Conservation (phyloP, 1,139 yeast genomes). For the Magnusiomyces tetraspermus region DNA sequence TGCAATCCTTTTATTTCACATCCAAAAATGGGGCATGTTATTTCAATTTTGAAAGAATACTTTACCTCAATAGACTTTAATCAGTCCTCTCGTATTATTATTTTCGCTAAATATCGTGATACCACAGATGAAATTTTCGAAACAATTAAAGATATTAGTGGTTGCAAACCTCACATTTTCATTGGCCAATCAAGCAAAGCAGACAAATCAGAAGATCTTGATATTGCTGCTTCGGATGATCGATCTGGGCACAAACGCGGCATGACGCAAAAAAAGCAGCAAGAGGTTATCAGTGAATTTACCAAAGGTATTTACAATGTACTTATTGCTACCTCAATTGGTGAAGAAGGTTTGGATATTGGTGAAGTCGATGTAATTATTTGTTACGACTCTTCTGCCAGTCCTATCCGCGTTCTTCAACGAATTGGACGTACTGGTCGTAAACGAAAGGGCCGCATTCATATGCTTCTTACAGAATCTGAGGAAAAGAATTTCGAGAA, state of each 20-base stretch:
- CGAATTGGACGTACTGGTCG: constrained; percentile 99
- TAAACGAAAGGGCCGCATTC: constrained; percentile 76
- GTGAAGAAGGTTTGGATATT: constrained; percentile 96
- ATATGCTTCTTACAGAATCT: constrained; percentile 66
- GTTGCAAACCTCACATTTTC: constrained; percentile 69
- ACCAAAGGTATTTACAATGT: constrained; percentile 64
- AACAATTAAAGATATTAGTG: constrained; percentile 43
- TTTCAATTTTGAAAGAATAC: constrained; percentile 50
- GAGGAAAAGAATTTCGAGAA: constrained; percentile 74
- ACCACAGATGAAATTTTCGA: constrained; percentile 81
- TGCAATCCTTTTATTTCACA: constrained; percentile 45
- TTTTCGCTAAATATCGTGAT: constrained; percentile 81
- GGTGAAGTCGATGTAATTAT: constrained; percentile 94
- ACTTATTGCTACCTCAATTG: constrained; percentile 91
- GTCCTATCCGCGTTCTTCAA: constrained; percentile 89
- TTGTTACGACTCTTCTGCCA: constrained; percentile 85
- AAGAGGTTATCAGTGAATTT: constrained; percentile 60
- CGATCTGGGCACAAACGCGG: constrained; percentile 23
- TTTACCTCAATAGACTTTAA: constrained; percentile 28
- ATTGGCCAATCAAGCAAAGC: constrained; percentile 58
- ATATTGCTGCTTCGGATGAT: not conserved
- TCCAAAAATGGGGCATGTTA: constrained; percentile 58
- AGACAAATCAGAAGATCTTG: constrained; percentile 5
- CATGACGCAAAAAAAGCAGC: constrained; percentile 38
- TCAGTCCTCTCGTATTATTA: constrained; percentile 57